These are phyloP conservation scores for Penicillium robsamsonii DNA, from an alignment of 495 filamentous ascomycete genomes.

Conservation along the genomic window DNA sequence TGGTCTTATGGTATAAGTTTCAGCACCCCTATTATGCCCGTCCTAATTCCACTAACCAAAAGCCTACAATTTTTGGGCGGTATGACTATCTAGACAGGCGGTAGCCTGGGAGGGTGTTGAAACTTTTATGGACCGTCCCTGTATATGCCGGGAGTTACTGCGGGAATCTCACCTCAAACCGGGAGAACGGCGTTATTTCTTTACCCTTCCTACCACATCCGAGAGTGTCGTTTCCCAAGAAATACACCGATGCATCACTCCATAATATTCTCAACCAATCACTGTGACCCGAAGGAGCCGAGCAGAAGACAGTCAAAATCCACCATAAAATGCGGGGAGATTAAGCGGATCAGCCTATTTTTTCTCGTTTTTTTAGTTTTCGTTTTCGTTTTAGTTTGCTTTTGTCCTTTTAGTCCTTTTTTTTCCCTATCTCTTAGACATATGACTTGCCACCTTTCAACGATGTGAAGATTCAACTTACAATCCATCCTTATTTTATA, in stretches of 20 bases:
- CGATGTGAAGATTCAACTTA: not conserved
- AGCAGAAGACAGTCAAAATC: not conserved
- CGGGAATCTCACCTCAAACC: not conserved
- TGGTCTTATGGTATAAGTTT: too few species aligned
- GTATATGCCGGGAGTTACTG: slow-evolving; percentile 19
- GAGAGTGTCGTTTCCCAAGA: too few species aligned
- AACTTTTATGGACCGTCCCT: too few species aligned
- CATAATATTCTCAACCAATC: not conserved
- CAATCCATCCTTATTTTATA: not conserved
- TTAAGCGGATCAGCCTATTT: slow-evolving; percentile 25
- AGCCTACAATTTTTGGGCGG: too few species aligned
- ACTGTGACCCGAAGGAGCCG: not conserved
- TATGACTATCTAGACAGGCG: too few species aligned
- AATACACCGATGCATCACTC: too few species aligned
- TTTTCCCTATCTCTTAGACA: not conserved
- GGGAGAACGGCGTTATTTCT: not conserved
- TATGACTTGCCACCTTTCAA: slow-evolving; percentile 2
- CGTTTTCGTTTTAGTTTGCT: slow-evolving; percentile 12
- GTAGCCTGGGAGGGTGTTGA: too few species aligned
- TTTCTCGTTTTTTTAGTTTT: slow-evolving; percentile 14
- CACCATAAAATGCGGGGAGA: slow-evolving; percentile 26
- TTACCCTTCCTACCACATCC: not conserved
- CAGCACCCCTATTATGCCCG: too few species aligned
- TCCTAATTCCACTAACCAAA: too few species aligned
- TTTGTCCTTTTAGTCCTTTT: slow-evolving; percentile 1